Percentiles rank a stretch among this genome's conserved stretches.
phyloP scores from a whole-genome alignment of 305 asterid genomes.

The Fraxinus velutina region DNA sequence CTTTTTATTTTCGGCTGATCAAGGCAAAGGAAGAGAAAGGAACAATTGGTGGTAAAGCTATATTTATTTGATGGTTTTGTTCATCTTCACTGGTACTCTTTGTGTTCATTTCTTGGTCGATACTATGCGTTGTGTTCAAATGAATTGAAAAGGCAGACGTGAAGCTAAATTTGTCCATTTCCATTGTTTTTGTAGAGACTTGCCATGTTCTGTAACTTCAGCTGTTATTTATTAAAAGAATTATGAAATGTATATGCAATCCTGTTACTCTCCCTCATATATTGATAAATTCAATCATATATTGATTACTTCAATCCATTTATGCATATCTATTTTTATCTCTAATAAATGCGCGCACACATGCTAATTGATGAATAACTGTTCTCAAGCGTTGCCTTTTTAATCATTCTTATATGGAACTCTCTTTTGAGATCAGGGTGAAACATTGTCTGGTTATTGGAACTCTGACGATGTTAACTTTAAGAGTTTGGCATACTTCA shows the following conservation, averaged over 20 bases:
- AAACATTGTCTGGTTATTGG: conserved; percentile 47
- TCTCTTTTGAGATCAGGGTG: conserved; percentile 44
- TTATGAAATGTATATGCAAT: background rate
- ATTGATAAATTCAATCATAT: background rate
- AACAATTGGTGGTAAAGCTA: background rate
- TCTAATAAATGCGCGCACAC: background rate
- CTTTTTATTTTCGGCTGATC: background rate
- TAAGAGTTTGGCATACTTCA: conserved; percentile 76
- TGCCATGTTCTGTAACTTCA: background rate
- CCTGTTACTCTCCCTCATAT: background rate
- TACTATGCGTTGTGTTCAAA: background rate
- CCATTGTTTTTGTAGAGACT: conserved; percentile 2
- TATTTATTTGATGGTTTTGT: background rate
- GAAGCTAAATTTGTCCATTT: background rate
- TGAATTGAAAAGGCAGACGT: background rate
- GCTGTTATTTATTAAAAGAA: background rate
- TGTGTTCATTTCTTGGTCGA: background rate
- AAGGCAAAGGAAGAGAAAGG: background rate
- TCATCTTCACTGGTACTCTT: background rate
- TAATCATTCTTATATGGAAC: background rate
- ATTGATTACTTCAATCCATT: background rate
- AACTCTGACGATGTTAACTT: conserved; percentile 57
- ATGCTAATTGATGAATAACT: background rate
- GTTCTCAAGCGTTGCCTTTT: background rate
- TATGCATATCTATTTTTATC: background rate